Conservation (phyloP, 768 basidiomycete species). For the Tephrocybe sp. region DNA sequence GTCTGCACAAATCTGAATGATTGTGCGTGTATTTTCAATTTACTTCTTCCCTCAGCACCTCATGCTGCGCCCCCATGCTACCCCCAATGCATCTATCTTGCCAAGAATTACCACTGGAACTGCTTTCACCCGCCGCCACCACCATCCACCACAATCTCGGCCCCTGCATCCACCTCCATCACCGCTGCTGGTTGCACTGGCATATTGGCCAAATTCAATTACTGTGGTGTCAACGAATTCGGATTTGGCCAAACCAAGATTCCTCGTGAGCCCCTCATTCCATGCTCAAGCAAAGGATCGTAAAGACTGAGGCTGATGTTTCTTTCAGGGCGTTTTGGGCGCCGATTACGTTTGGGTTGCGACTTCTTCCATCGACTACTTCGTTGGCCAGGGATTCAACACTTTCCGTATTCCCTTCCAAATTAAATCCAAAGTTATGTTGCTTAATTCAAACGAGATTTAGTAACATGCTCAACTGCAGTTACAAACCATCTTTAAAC, state of each 20-base stretch:
- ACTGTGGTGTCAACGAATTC: conserved; percentile 62
- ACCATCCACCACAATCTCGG: conserved; percentile 25
- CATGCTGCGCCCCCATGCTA: no score
- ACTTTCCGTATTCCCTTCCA: conserved; percentile 63
- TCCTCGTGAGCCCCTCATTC: conserved; percentile 38
- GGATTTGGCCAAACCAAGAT: conserved; percentile 53
- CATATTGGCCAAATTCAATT: conserved; percentile 54
- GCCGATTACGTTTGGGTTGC: conserved; percentile 53
- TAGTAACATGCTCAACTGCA: no score
- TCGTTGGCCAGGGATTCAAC: conserved; percentile 57
- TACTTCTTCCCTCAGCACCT: no score
- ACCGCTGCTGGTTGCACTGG: conserved; percentile 35
- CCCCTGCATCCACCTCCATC: conserved; percentile 24
- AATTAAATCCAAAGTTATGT: no score
- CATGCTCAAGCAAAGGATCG: background rate
- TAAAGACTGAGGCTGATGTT: background rate
- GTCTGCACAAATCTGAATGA: no score
- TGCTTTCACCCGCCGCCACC: no score
- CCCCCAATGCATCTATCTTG: no score
- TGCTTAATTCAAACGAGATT: no score
- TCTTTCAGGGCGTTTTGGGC: conserved; percentile 33
- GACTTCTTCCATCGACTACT: conserved; percentile 44
- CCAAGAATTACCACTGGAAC: no score
- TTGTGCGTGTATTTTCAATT: no score
- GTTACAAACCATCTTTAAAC: no score